Base-by-base conservation (phyloP, 495 filamentous ascomycete genomes). In the Cercophora scortea region DNA sequence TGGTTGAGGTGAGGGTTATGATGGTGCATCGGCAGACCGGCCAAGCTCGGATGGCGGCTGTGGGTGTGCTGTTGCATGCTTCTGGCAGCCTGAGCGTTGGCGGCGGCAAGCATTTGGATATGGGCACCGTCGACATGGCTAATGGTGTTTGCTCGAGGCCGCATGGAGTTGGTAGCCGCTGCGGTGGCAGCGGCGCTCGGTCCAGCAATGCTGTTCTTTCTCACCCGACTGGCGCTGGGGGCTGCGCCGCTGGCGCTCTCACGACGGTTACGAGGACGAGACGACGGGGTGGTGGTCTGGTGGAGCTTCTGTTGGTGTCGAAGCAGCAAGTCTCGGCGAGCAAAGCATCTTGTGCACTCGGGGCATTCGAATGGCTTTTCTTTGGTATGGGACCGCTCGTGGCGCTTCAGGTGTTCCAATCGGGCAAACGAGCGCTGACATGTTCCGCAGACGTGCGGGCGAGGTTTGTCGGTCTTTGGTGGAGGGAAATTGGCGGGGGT, bases 351-450 rank as follows among this genome's bases (percentile, higher is more conserved):
- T 17, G 88, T 78, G 65, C 93, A 99, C 67, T 97, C 90, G 19
- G 92, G 91, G 57, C 93, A 99, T 65, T 96, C 92, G 64, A 99
- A 99, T 2, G 93, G 93, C 75, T 98, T 98, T 67, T 99, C 93
- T 66, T 99, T 99, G 10, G 93, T 99, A 61, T 99, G 93, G 16
- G 93, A 97, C 42, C 93, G 85, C 76, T 99, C 93, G 71, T 99
- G 93, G 43, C 93, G 87, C 73, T 99, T 99, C 54, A 99, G 74
- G 71, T 99, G 93, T 71, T 99, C 93, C 59, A 99, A 71, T 52
- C 93, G 83, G 50, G 93, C 93, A 65, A 99, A 99, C 4, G 89
- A 95, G 51, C 93, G 85, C 62, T 83, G 78, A 65, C 93, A 99
- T 33, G 94, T 99, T 25, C 80, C 85, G 71, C 93, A 99, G 50